Evolutionary conservation across 257 asterid genomes (phyloP).

Genomic region (Phtheirospermum japonicum): DNA sequence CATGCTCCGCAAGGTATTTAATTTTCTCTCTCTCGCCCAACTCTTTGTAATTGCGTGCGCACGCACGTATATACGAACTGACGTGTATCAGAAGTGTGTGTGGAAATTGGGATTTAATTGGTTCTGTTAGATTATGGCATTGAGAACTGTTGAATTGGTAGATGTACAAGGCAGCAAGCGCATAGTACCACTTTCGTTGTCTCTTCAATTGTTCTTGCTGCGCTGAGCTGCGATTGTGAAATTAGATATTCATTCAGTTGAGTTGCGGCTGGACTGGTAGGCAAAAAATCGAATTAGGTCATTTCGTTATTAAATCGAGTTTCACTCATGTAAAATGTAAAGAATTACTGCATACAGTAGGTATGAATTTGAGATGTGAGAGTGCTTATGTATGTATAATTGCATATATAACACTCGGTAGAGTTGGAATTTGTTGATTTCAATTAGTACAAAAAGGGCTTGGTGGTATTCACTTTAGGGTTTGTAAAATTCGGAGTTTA

Average conservation of each 20-base stretch:
- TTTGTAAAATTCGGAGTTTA: background rate
- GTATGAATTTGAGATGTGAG: slow-evolving; percentile 1
- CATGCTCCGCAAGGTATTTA: slow-evolving; percentile 81
- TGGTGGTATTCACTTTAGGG: background rate
- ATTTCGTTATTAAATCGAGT: background rate
- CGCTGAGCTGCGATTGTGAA: no score
- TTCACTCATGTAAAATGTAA: background rate
- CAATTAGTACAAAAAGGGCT: background rate
- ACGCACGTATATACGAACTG: background rate
- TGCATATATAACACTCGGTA: background rate
- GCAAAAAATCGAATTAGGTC: background rate
- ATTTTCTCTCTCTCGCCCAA: slow-evolving; percentile 12
- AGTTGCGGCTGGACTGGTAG: background rate
- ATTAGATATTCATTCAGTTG: background rate
- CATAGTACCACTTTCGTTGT: background rate
- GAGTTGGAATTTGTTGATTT: slow-evolving; percentile 5
- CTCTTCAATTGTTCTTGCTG: no score
- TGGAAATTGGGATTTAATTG: slow-evolving; percentile 1
- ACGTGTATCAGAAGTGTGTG: slow-evolving; percentile 1
- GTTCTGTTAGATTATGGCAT: slow-evolving; percentile 9
- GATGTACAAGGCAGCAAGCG: background rate
- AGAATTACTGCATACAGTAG: background rate
- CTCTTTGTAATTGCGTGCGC: background rate
- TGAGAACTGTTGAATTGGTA: slow-evolving; percentile 24
- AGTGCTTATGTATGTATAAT: background rate